These are phyloP conservation scores for Puccinia triticina DNA, from an alignment of 1,284 basidiomycete genomes.

Conservation along the genomic window DNA sequence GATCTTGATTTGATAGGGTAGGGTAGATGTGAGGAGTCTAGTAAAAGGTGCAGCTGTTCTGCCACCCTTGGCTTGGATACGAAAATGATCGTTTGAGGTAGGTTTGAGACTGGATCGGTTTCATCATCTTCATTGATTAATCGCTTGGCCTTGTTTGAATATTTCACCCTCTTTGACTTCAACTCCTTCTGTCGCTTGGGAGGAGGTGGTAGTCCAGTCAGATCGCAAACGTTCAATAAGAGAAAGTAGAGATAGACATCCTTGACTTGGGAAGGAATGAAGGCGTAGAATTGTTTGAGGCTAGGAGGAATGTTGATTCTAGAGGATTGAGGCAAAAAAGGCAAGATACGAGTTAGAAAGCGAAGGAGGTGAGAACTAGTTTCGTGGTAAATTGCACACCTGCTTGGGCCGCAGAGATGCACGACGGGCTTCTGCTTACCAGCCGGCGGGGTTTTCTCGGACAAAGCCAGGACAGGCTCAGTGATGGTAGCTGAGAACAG, in stretches of 20 bases:
- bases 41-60: constrained; percentile 75
- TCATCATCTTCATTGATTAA: constrained; percentile 60
- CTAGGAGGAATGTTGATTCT: constrained; percentile 80
- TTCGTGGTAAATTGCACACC: constrained; percentile 58
- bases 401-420: constrained; percentile 78
- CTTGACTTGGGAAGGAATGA: constrained; percentile 91
- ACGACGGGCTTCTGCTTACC: constrained; percentile 88
- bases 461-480: constrained; percentile 79
- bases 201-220: constrained; percentile 55
- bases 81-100: constrained; percentile 91
- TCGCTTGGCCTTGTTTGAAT: constrained; percentile 56
- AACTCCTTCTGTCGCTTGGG: constrained; percentile 58
- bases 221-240: constrained; percentile 70
- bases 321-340: constrained; percentile 36
- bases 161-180: constrained; percentile 44
- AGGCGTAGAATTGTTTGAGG: constrained; percentile 86
- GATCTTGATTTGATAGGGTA: constrained; percentile 82
- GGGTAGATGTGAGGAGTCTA: constrained; percentile 69
- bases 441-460: constrained; percentile 71
- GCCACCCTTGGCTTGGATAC: constrained; percentile 83
- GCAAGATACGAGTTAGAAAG: constrained; percentile 13
- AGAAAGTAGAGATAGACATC: constrained; percentile 91
- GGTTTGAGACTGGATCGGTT: constrained; percentile 64
- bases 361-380: constrained; percentile 32
- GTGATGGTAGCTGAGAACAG: constrained; percentile 96